Percentiles rank a stretch among this genome's conserved stretches.
Conservation (phyloP, 371 early-diverging fungal species). For the Mucor circinelloides region DNA sequence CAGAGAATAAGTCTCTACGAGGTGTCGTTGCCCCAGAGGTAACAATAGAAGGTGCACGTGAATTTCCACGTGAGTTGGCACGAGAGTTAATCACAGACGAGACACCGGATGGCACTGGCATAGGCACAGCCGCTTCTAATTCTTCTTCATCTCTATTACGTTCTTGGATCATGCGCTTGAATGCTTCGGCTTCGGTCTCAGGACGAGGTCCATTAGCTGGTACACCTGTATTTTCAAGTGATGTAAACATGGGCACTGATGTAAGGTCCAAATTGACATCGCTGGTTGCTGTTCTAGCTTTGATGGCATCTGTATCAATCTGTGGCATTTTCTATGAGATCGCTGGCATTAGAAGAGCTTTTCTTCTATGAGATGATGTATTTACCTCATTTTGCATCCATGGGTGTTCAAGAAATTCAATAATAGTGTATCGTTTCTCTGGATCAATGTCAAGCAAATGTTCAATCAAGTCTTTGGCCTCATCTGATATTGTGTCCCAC, state of each 20-base stretch:
- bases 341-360: not conserved
- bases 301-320: conserved; percentile 9
- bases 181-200: conserved; percentile 30
- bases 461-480: conserved; percentile 77
- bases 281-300: not conserved
- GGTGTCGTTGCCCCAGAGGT: conserved; percentile 25
- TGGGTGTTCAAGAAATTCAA: conserved; percentile 76
- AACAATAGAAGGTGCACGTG: conserved; percentile 24
- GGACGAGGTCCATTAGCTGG: not conserved
- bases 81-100: conserved; percentile 31
- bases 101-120: conserved; percentile 14
- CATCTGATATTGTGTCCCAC: conserved; percentile 73
- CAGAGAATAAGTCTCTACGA: conserved; percentile 45
- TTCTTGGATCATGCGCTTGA: conserved; percentile 32
- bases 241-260: conserved; percentile 7
- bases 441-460: conserved; percentile 64
- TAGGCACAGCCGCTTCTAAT: conserved; percentile 23
- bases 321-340: conserved; percentile 4
- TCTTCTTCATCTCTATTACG: conserved; percentile 27
- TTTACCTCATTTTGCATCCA: conserved; percentile 64
- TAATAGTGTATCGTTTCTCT: conserved; percentile 54
- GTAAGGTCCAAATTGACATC: conserved; percentile 5
- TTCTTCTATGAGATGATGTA: not conserved
- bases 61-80: conserved; percentile 28
- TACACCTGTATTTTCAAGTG: conserved; percentile 4